Percentiles rank a stretch among this genome's conserved stretches.
Conservation (phyloP, 1,139 yeast species). For the Blastobotrys serpentis region DNA sequence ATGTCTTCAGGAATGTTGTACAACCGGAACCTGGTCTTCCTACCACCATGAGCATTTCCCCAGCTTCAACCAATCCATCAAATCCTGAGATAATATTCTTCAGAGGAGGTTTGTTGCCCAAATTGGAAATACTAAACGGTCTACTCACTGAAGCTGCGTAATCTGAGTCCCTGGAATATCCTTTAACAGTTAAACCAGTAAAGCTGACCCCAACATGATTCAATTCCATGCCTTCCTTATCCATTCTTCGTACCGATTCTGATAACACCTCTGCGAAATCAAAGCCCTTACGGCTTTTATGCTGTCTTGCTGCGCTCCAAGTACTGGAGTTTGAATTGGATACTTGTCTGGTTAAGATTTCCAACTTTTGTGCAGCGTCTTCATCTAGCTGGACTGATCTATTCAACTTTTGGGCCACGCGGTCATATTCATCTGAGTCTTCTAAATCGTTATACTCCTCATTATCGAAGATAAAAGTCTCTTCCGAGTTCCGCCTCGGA, state of each 20-base stretch:
- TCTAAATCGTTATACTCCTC: constrained; percentile 6
- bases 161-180: constrained; percentile 52
- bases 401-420: constrained; percentile 4
- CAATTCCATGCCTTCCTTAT: constrained; percentile 47
- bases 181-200: constrained; percentile 46
- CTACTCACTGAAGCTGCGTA: constrained; percentile 50
- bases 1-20: constrained; percentile 53
- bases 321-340: constrained; percentile 3
- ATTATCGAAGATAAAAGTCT: constrained; percentile 3
- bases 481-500: neutral
- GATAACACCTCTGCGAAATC: constrained; percentile 43
- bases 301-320: neutral
- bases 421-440: constrained; percentile 4
- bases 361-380: neutral
- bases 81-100: constrained; percentile 12
- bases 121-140: constrained; percentile 40
- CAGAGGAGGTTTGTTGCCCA: constrained; percentile 2
- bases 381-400: neutral
- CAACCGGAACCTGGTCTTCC: constrained; percentile 69
- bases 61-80: constrained; percentile 35
- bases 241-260: constrained; percentile 31
- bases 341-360: constrained; percentile 5
- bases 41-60: constrained; percentile 57
- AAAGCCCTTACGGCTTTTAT: constrained; percentile 24
- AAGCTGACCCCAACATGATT: constrained; percentile 51